These are phyloP conservation scores for Forsythia suspensa DNA, from an alignment of 257 asterid species.

Conservation along the genomic window DNA sequence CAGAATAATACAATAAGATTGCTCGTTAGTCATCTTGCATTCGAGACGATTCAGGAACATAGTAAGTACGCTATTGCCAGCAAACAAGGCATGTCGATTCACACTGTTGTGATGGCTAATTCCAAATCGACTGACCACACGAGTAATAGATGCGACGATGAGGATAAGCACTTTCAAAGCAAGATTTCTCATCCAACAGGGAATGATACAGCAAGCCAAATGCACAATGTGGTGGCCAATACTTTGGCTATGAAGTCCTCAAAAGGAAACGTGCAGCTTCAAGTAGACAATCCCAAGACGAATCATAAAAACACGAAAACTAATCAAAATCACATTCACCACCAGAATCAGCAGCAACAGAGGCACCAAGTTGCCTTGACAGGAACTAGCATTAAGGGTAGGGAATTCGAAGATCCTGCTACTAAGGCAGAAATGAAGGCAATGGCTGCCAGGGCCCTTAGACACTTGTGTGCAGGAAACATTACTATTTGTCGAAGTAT, in stretches of 20 bases:
- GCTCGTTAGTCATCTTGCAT: constrained; percentile 75
- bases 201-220: constrained; percentile 34
- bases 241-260: constrained; percentile 42
- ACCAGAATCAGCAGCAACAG: constrained; percentile 22
- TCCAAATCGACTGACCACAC: constrained; percentile 7
- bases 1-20: constrained; percentile 68
- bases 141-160: background rate
- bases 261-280: constrained; percentile 2
- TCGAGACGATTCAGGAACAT: constrained; percentile 80
- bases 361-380: constrained; percentile 32
- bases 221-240: constrained; percentile 46
- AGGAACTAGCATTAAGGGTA: constrained; percentile 50
- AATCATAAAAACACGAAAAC: constrained; percentile 12
- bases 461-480: constrained; percentile 60
- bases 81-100: constrained; percentile 51
- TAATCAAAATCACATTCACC: constrained; percentile 12
- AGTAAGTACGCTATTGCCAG: constrained; percentile 60
- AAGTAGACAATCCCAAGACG: background rate
- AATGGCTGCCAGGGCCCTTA: constrained; percentile 62
- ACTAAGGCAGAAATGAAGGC: constrained; percentile 60
- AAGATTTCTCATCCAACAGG: constrained; percentile 31
- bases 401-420: constrained; percentile 51
- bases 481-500: constrained; percentile 44
- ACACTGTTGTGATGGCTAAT: constrained; percentile 60
- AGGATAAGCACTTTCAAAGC: constrained; percentile 1